Evolutionary conservation across 345 rosid genomes (phyloP).

Genomic region (Nephelium lappaceum): DNA sequence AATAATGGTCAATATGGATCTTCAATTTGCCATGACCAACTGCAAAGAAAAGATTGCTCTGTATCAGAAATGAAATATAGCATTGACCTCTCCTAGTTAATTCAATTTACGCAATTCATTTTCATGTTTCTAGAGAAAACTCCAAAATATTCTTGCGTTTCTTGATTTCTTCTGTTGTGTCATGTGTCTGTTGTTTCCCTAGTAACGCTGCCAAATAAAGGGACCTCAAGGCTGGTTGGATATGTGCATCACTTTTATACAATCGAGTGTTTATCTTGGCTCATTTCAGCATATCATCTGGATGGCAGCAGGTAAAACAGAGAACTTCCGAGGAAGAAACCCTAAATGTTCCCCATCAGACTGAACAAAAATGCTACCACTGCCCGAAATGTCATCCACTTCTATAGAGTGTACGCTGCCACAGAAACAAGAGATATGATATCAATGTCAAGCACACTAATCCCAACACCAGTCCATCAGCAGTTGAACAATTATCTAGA

Average conservation of each 20-base stretch:
- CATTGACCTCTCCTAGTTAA: background rate
- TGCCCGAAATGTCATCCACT: conserved; percentile 66
- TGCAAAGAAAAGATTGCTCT: background rate
- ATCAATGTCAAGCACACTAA: background rate
- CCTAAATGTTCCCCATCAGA: conserved; percentile 96
- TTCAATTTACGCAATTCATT: background rate
- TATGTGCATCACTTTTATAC: conserved; percentile 12
- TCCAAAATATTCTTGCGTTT: background rate
- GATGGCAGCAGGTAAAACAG: conserved; percentile 67
- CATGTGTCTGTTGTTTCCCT: background rate
- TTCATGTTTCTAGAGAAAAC: background rate
- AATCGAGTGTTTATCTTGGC: background rate
- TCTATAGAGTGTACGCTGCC: conserved; percentile 75
- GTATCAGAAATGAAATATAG: background rate
- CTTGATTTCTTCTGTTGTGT: background rate
- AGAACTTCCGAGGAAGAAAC: conserved; percentile 78
- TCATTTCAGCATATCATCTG: conserved; percentile 66
- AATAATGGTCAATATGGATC: background rate
- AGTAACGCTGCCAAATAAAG: background rate
- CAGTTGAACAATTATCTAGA: background rate
- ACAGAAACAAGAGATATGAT: conserved; percentile 6
- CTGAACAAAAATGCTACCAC: conserved; percentile 68
- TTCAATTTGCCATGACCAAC: background rate
- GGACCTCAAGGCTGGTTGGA: background rate
- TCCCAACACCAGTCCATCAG: background rate